Conservation (phyloP, 1,139 yeast species). For the Kodamaea derodonti region DNA sequence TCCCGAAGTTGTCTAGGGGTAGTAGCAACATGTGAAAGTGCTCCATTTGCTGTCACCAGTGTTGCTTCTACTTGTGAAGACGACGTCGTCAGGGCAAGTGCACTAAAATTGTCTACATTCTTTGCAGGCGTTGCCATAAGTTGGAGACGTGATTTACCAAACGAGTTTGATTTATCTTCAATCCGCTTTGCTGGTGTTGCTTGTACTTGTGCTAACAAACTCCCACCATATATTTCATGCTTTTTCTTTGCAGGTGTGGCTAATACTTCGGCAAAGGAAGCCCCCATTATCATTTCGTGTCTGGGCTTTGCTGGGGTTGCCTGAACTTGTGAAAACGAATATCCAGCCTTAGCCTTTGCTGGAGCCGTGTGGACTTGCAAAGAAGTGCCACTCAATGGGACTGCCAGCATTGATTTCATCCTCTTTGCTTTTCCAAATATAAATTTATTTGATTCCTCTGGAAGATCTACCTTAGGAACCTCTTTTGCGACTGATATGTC, state of each 20-base stretch:
- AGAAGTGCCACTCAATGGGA: too few species aligned
- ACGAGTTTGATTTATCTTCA: too few species aligned
- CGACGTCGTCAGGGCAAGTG: too few species aligned
- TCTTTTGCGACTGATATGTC: constrained; percentile 29
- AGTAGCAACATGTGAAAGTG: too few species aligned
- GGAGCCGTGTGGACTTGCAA: background rate
- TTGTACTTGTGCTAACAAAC: background rate
- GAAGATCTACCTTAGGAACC: constrained; percentile 1
- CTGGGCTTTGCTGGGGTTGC: constrained; percentile 18
- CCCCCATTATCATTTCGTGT: constrained; percentile 5
- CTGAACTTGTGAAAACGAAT: constrained; percentile 17
- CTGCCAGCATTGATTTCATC: too few species aligned
- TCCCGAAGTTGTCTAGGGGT: constrained; percentile 9
- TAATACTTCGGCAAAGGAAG: background rate
- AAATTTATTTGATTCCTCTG: constrained; percentile 9
- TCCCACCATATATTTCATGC: background rate
- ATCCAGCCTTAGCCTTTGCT: constrained; percentile 1
- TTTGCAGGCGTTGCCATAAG: too few species aligned
- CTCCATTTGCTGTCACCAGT: too few species aligned
- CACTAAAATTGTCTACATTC: too few species aligned
- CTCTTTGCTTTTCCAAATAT: constrained; percentile 30
- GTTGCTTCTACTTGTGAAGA: constrained; percentile 10
- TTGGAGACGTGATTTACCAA: too few species aligned
- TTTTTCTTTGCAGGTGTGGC: background rate
- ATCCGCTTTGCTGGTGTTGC: too few species aligned